Base-by-base conservation (phyloP, 164 flowering plant genomes). In the Vitis amurensis region DNA sequence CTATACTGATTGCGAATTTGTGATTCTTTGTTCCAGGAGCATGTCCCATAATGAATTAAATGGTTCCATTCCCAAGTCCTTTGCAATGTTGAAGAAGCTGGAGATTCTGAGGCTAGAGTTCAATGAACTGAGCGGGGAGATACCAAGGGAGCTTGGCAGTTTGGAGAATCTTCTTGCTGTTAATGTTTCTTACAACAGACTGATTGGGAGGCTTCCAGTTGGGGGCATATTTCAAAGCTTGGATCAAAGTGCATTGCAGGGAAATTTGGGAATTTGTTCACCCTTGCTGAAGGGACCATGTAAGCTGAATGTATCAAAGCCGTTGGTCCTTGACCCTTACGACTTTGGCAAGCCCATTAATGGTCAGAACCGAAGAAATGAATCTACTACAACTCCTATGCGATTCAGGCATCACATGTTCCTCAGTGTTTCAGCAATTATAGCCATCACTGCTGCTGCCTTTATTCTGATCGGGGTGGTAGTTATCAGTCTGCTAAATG, bases 231-330 rank as follows among this genome's bases (percentile, higher is more conserved):
- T 95, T 74, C 89, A 71, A 59, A 90, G 70, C 71, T 73, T 95
- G 63, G 98, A 93, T 62, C 78, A 77, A 69, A 89, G 89, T 71
- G 74, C 97, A 29, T 61, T 95, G 57, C 80, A 88, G 62, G 99
- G 98, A 13, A 95, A 95, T 73, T 69, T 86, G 15, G 99, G 99
- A 9, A 77, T 95, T n/a, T 95, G 99, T 68, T 93, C 99, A 4
- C 97, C 98, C 4, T 76, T 90, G 73, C 67, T 95, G 76, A 86
- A 82, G 50, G 95, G 92, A 50, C 98, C 97, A 0, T 95, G 99
- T 61, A 87, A 77, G 72, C 77, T 93, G 89, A 83, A 95, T 73
- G 91, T 85, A 31, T 85, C 90, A 16, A 95, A 95, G 83, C 99
- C 99, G 9, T 73, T 95, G 29, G 92, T 93, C 14, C 87, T 95